Conservation (phyloP, 495 filamentous ascomycete genomes). For the Bacidia rubella region DNA sequence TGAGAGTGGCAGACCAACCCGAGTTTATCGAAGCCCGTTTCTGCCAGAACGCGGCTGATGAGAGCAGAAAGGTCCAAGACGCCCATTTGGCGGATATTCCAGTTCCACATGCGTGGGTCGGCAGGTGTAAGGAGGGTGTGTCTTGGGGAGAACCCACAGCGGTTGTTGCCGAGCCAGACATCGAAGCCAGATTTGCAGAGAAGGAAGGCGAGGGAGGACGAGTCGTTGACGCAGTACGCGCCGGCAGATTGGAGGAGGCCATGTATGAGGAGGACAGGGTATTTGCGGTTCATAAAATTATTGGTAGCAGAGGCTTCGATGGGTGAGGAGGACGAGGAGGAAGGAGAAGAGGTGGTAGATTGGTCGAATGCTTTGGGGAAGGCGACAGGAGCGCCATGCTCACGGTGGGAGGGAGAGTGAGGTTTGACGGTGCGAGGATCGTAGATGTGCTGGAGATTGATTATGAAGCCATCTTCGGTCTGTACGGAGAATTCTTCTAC, state of each 20-base stretch:
- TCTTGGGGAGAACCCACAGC: constrained; percentile 70
- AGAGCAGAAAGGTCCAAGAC: constrained; percentile 81
- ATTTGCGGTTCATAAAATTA: constrained; percentile 42
- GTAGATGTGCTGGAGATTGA: constrained; percentile 80
- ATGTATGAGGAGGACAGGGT: constrained; percentile 81
- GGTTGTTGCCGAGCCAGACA: constrained; percentile 92
- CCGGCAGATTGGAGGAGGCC: constrained; percentile 79
- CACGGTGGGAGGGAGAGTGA: constrained; percentile 14
- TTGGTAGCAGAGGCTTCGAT: neutral
- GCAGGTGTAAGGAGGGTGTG: constrained; percentile 54
- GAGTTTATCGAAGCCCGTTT: constrained; percentile 73
- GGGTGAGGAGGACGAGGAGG: neutral
- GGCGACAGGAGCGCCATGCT: constrained; percentile 19
- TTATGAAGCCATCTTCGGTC: constrained; percentile 90
- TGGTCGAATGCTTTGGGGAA: constrained; percentile 20
- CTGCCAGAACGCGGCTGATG: constrained; percentile 65
- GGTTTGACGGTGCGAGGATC: constrained; percentile 60
- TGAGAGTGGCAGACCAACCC: constrained; percentile 82
- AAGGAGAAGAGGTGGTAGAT: neutral
- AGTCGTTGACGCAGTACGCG: constrained; percentile 83
- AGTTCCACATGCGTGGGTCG: constrained; percentile 93
- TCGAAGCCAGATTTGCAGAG: constrained; percentile 90
- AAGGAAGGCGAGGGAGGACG: constrained; percentile 80
- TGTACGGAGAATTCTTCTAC: constrained; percentile 73
- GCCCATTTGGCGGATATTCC: constrained; percentile 94